Conservation (phyloP, 805 yeast genomes). For the Wickerhamomyces hampshirensis region DNA sequence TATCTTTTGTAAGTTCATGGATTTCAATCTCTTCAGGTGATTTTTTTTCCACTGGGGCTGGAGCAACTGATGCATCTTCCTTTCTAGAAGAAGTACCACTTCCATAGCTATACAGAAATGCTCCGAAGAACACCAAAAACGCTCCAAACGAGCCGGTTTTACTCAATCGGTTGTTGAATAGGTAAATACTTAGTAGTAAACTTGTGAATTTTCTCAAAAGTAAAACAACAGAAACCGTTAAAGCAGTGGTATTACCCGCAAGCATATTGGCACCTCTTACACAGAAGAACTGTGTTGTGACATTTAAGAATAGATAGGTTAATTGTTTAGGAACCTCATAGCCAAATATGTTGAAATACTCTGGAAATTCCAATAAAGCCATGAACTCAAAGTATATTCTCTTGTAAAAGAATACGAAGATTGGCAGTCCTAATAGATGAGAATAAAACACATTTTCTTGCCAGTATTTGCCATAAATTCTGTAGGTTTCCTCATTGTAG, state of each 20-base stretch:
- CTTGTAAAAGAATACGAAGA: conserved; percentile 37
- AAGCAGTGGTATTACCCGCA: conserved; percentile 52
- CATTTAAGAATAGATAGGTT: conserved; percentile 36
- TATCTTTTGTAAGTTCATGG: no score
- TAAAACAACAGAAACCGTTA: conserved; percentile 58
- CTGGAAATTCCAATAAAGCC: conserved; percentile 19
- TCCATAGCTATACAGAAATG: conserved; percentile 40
- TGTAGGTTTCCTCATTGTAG: conserved; percentile 46
- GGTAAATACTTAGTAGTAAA: conserved; percentile 46
- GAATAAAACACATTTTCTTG: conserved; percentile 58
- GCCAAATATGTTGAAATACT: conserved; percentile 15
- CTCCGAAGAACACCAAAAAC: conserved; percentile 49
- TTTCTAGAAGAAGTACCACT: no score
- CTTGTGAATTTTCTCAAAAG: conserved; percentile 59
- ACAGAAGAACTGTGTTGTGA: conserved; percentile 55
- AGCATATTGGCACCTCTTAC: conserved; percentile 63
- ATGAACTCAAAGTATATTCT: conserved; percentile 29
- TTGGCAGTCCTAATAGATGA: conserved; percentile 51
- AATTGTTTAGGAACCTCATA: conserved; percentile 23
- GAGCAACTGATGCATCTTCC: no score
- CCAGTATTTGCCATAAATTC: conserved; percentile 56
- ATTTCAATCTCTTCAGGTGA: no score
- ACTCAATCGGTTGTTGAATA: conserved; percentile 45
- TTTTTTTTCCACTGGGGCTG: no score
- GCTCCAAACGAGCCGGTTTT: conserved; percentile 42